Evolutionary conservation across 1,284 basidiomycete species (phyloP), one percentile per base, ranked within the genome.

Genomic region (Neotropicomus parvogracilis): DNA sequence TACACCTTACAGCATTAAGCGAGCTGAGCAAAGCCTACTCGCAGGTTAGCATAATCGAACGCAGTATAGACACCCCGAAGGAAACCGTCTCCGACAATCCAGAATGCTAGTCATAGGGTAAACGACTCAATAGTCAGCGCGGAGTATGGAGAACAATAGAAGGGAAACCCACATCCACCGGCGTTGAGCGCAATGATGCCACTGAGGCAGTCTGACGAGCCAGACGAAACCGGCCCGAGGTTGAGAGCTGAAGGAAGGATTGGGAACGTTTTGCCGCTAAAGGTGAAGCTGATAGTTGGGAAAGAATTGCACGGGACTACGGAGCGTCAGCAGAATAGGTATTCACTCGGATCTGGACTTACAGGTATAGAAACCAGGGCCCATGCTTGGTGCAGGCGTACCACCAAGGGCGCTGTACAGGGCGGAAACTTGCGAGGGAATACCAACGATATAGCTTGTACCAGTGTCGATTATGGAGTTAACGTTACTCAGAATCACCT

Each of bases 371-470:
- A 9, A 53, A n/a, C 37, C 54, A 2, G 28, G 1, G 13, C 45
- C 46, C 11, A 13, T 10, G 6, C 21, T 19, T 6, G 57, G 27
- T 6, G 43, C 43, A 6, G 43, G 13, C 6, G 6, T 42, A 10
- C 54, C 58, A 6, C 52, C 50, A 10, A 60, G 32, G 10, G 11
- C 6, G 1, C 11, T 19, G 37, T 49, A 37, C 29, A 62, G 16
- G 4, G 8, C 1, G 5, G 24, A 12, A 9, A 58, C 58, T 1
- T 48, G 4, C 6, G 19, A 48, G 2, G 37, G 8, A 4, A 1
- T 0, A 14, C 26, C 74, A 7, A 76, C 57, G 56, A 83, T 70
- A 52, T 80, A 59, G 37, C 78, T 77, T 13, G 76, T 76, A 35
- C 75, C 75, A 4, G 73, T 73, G 60, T 75, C 70, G 39, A 78